phyloP scores from a whole-genome alignment of 768 basidiomycete genomes.

The Serendipita sp. region DNA sequence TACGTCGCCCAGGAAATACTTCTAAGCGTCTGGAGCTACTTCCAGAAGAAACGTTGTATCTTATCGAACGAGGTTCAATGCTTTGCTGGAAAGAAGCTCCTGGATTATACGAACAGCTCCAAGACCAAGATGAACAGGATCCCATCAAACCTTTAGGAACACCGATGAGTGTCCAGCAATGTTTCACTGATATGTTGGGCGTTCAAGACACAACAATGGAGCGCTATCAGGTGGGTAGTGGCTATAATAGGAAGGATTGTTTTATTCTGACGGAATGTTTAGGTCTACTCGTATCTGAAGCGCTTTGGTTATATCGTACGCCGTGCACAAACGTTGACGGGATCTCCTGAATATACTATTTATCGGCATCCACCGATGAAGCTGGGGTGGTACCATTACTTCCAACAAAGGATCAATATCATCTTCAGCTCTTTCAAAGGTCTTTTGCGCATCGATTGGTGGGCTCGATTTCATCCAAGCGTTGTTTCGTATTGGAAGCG shows the following conservation, averaged over 20 bases:
- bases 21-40: constrained; percentile 67
- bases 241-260: background rate
- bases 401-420: too few species aligned
- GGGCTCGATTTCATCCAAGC: constrained; percentile 17
- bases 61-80: constrained; percentile 77
- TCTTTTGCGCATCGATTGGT: constrained; percentile 13
- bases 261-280: background rate
- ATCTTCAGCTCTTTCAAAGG: too few species aligned
- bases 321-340: constrained; percentile 45
- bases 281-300: constrained; percentile 89
- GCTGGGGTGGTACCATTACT: background rate
- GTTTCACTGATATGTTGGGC: constrained; percentile 72
- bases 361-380: constrained; percentile 36
- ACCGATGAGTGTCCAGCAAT: constrained; percentile 87
- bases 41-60: constrained; percentile 89
- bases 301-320: constrained; percentile 82
- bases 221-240: constrained; percentile 57
- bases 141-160: constrained; percentile 30
- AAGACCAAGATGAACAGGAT: constrained; percentile 23
- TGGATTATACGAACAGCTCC: constrained; percentile 11
- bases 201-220: constrained; percentile 63
- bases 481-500: constrained; percentile 44
- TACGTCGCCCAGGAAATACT: constrained; percentile 28
- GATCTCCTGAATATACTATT: constrained; percentile 14
- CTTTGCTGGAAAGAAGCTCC: constrained; percentile 56